phyloP scores from a whole-genome alignment of 768 basidiomycete genomes.

The Boletus rubropictus region DNA sequence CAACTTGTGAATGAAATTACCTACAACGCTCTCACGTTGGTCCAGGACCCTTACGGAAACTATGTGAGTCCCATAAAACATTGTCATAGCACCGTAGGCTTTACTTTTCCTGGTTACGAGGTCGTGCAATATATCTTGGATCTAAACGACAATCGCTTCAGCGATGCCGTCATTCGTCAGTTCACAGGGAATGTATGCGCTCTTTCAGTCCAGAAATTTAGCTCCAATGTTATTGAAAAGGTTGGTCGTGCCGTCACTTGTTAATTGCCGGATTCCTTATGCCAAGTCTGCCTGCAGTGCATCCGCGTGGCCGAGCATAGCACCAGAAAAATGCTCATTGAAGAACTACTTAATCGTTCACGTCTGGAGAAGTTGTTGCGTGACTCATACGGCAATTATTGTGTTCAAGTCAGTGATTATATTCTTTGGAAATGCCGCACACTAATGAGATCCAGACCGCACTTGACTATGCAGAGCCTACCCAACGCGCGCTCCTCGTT shows the following conservation, averaged over 20 bases:
- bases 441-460: constrained; percentile 62
- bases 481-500: constrained; percentile 84
- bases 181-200: constrained; percentile 97
- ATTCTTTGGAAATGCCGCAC: constrained; percentile 1
- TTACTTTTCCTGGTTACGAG: constrained; percentile 34
- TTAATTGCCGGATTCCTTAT: not conserved
- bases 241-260: constrained; percentile 31
- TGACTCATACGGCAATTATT: constrained; percentile 96
- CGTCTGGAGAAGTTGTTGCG: constrained; percentile 92
- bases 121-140: constrained; percentile 98
- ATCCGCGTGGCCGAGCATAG: constrained; percentile 94
- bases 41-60: constrained; percentile 95
- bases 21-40: constrained; percentile 93
- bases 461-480: constrained; percentile 94
- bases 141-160: constrained; percentile 96
- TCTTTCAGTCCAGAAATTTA: constrained; percentile 97
- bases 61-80: constrained; percentile 48
- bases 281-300: constrained; percentile 37
- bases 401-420: constrained; percentile 62
- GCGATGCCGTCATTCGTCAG: constrained; percentile 94
- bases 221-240: constrained; percentile 98
- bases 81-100: not conserved
- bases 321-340: constrained; percentile 91
- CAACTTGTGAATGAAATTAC: constrained; percentile 99
- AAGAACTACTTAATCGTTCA: constrained; percentile 90